Conservation (phyloP, 768 basidiomycete species). For the Boletus vermiculosoides region DNA sequence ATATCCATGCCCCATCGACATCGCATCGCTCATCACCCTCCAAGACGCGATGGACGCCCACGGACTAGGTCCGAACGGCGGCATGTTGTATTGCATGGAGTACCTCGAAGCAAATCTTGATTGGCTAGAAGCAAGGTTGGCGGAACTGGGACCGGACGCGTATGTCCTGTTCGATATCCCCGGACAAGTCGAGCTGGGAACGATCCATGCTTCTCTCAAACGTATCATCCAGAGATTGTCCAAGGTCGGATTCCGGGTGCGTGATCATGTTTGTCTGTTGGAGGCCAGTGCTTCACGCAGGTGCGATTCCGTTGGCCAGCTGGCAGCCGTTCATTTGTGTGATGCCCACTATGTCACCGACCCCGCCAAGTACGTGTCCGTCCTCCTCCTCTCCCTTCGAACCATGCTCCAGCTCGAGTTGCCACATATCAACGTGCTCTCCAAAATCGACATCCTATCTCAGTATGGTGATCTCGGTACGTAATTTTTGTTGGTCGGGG, state of each 20-base stretch:
- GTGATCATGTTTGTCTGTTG: slow-evolving; percentile 33
- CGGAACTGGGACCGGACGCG: slow-evolving; percentile 64
- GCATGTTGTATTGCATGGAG: slow-evolving; percentile 94
- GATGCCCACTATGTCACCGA: slow-evolving; percentile 98
- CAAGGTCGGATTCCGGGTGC: slow-evolving; percentile 82
- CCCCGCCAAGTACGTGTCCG: slow-evolving; percentile 90
- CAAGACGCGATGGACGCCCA: slow-evolving; percentile 83
- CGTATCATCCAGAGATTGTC: slow-evolving; percentile 66
- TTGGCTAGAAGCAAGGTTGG: slow-evolving; percentile 71
- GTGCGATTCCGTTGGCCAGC: slow-evolving; percentile 41
- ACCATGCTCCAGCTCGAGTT: slow-evolving; percentile 98
- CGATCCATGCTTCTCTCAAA: slow-evolving; percentile 90
- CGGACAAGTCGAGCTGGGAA: slow-evolving; percentile 96
- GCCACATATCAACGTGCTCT: slow-evolving; percentile 97
- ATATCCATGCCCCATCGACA: slow-evolving; percentile 88
- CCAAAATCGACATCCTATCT: slow-evolving; percentile 89
- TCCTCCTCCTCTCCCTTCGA: slow-evolving; percentile 86
- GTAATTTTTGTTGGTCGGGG: slow-evolving; percentile 26
- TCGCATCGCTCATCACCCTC: slow-evolving; percentile 82
- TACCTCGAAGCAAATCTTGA: slow-evolving; percentile 95
- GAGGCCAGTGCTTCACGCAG: background rate
- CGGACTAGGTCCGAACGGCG: slow-evolving; percentile 92
- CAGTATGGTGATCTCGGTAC: slow-evolving; percentile 90
- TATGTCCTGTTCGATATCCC: slow-evolving; percentile 96
- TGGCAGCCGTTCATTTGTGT: slow-evolving; percentile 92